Conservation (phyloP, 1,139 yeast species). For the Yamadazyma diddensiae region DNA sequence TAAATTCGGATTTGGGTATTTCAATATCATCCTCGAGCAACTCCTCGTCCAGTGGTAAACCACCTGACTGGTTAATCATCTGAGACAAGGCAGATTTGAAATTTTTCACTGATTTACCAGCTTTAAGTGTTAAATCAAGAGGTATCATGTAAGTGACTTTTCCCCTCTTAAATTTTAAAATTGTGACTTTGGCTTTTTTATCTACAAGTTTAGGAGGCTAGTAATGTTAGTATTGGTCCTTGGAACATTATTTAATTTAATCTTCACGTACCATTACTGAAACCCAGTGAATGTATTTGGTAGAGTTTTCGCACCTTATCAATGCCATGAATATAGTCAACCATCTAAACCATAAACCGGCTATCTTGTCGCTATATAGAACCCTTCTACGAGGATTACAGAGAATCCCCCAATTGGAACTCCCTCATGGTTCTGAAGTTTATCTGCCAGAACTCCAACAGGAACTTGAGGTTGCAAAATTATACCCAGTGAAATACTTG, state of each 20-base stretch:
- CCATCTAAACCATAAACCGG: conserved; percentile 10
- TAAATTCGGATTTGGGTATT: conserved; percentile 26
- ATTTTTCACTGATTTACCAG: conserved; percentile 19
- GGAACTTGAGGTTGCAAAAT: conserved; percentile 7
- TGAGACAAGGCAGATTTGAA: conserved; percentile 30
- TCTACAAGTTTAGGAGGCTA: conserved; percentile 30
- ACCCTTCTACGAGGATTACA: conserved; percentile 17
- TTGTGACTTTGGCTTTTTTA: conserved; percentile 20
- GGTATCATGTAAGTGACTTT: conserved; percentile 45
- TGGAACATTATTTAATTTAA: neutral
- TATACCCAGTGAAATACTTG: conserved; percentile 9
- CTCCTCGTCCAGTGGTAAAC: conserved; percentile 26
- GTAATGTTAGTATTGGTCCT: conserved; percentile 14
- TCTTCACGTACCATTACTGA: conserved; percentile 12
- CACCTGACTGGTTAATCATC: conserved; percentile 49
- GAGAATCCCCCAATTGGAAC: conserved; percentile 5
- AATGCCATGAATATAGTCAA: conserved; percentile 3
- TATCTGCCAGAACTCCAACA: neutral
- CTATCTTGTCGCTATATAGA: conserved; percentile 20
- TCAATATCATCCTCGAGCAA: conserved; percentile 26
- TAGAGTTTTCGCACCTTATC: conserved; percentile 3
- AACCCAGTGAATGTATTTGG: neutral
- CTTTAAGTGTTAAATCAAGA: conserved; percentile 21
- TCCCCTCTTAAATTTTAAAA: conserved; percentile 43
- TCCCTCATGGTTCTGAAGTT: conserved; percentile 1